A percentile compares a stretch with the other conserved stretches of the same genome.
phyloP scores from a whole-genome alignment of 768 basidiomycete genomes.

The Rhodosporidiobolus sp. region DNA sequence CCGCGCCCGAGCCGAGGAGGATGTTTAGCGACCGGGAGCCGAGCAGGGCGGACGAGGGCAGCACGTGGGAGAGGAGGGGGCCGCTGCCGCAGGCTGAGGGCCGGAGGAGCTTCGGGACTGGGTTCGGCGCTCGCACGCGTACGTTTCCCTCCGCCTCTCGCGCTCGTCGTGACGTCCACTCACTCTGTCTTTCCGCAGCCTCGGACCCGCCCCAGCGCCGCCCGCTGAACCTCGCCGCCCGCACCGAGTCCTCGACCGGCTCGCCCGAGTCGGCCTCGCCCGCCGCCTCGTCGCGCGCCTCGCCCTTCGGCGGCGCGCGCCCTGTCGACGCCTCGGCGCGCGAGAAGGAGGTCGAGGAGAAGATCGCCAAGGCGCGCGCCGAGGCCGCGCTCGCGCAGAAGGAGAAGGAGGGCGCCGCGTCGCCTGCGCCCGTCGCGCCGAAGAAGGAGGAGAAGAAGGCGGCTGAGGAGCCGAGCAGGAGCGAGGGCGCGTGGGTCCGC shows the following conservation, averaged over 20 bases:
- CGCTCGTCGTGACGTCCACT: background rate
- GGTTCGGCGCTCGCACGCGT: slow-evolving; percentile 17
- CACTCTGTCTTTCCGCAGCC: slow-evolving; percentile 2
- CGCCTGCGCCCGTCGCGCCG: background rate
- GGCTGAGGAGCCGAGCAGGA: background rate
- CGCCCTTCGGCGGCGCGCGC: slow-evolving; percentile 85
- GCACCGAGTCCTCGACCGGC: slow-evolving; percentile 60
- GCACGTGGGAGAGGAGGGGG: slow-evolving; percentile 27
- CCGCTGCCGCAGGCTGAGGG: slow-evolving; percentile 1
- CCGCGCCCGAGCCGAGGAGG: slow-evolving; percentile 19
- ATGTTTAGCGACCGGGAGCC: slow-evolving; percentile 47
- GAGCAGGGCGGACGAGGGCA: slow-evolving; percentile 55
- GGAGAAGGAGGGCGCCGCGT: slow-evolving; percentile 5
- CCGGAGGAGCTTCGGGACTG: background rate
- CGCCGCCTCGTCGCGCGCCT: slow-evolving; percentile 55
- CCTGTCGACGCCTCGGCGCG: slow-evolving; percentile 77
- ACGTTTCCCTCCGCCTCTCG: slow-evolving; percentile 15
- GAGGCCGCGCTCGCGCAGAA: slow-evolving; percentile 1
- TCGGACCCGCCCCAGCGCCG: slow-evolving; percentile 75
- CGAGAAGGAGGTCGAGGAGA: slow-evolving; percentile 69
- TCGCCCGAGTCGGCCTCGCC: slow-evolving; percentile 55
- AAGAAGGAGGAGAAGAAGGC: background rate
- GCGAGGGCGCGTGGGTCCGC: slow-evolving; percentile 28
- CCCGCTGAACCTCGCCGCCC: slow-evolving; percentile 71
- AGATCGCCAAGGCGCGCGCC: slow-evolving; percentile 60